Conservation (phyloP, 768 basidiomycete genomes). For the Epithele typhae region DNA sequence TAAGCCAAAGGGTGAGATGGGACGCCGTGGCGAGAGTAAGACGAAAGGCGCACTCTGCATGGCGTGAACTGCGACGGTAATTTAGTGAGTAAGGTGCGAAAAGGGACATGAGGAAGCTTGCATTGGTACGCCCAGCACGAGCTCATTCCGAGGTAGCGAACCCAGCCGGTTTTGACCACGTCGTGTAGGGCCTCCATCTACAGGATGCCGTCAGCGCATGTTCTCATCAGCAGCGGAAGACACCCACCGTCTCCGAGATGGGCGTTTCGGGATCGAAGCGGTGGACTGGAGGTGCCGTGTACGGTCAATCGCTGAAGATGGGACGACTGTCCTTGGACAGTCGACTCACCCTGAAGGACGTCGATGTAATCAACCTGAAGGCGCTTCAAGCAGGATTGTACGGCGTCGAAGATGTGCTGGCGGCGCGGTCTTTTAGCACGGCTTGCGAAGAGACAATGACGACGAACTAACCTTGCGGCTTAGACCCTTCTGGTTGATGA, state of each 20-base stretch:
- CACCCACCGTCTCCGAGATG: conserved; percentile 31
- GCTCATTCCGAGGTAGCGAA: conserved; percentile 38
- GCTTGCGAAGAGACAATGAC: neutral
- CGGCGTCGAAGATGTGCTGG: conserved; percentile 70
- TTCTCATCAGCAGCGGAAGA: neutral
- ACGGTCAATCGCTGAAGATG: neutral
- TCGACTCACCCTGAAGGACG: conserved; percentile 55
- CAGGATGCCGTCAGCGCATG: neutral
- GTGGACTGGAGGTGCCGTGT: conserved; percentile 23
- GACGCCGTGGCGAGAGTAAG: neutral
- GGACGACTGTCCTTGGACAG: neutral
- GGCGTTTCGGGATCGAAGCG: conserved; percentile 35
- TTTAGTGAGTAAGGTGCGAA: neutral
- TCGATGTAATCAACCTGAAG: conserved; percentile 77
- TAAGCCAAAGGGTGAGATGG: neutral
- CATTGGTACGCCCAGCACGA: conserved; percentile 35
- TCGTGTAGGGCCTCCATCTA: conserved; percentile 45
- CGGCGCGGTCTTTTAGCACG: neutral
- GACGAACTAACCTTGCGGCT: conserved; percentile 29
- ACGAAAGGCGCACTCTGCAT: conserved; percentile 27
- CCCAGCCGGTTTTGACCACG: conserved; percentile 40
- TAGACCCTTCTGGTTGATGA: conserved; percentile 34
- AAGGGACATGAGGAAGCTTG: conserved; percentile 1
- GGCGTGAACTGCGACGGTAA: conserved; percentile 24
- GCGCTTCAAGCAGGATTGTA: conserved; percentile 57